A percentile compares a stretch with the other conserved stretches of the same genome.
phyloP scores from a whole-genome alignment of 495 filamentous ascomycete species.

The Aspergillus steynii region DNA sequence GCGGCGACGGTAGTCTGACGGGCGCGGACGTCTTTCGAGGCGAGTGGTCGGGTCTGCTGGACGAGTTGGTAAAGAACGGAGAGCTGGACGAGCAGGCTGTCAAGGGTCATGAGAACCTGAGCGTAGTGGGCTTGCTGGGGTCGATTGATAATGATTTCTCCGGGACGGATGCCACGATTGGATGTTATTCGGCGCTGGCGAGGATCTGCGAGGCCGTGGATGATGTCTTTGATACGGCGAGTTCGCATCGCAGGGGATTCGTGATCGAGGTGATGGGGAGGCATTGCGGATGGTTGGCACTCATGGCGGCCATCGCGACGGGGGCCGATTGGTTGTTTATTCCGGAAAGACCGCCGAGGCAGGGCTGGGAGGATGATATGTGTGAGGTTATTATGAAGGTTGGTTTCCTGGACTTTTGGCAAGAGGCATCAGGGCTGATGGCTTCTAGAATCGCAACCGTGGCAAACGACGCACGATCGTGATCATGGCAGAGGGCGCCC shows the following conservation, averaged over 20 bases:
- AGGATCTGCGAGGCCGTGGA: conserved; percentile 91
- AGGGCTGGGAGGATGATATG: conserved; percentile 89
- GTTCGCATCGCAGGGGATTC: conserved; percentile 92
- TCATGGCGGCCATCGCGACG: conserved; percentile 92
- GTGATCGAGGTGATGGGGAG: conserved; percentile 98
- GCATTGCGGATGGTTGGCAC: conserved; percentile 93
- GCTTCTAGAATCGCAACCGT: conserved; percentile 68
- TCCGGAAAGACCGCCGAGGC: conserved; percentile 83
- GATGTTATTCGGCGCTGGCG: conserved; percentile 85
- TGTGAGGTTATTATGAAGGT: conserved; percentile 74
- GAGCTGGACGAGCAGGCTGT: conserved; percentile 67
- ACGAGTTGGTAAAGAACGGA: conserved; percentile 70
- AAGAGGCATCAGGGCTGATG: not conserved
- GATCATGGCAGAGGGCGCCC: conserved; percentile 93
- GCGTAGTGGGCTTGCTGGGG: conserved; percentile 93
- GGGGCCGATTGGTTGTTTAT: conserved; percentile 96
- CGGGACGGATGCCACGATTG: conserved; percentile 93
- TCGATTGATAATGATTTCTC: conserved; percentile 97
- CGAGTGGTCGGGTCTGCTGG: conserved; percentile 82
- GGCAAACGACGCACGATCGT: conserved; percentile 97
- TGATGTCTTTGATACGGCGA: conserved; percentile 91
- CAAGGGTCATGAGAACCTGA: conserved; percentile 70
- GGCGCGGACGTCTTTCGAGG: conserved; percentile 87
- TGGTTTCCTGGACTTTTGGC: not conserved
- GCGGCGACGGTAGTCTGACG: conserved; percentile 92